Evolutionary conservation across 768 basidiomycete species (phyloP), one percentile per base, ranked within the genome.

Genomic region (Termitomyces bulborhizus): DNA sequence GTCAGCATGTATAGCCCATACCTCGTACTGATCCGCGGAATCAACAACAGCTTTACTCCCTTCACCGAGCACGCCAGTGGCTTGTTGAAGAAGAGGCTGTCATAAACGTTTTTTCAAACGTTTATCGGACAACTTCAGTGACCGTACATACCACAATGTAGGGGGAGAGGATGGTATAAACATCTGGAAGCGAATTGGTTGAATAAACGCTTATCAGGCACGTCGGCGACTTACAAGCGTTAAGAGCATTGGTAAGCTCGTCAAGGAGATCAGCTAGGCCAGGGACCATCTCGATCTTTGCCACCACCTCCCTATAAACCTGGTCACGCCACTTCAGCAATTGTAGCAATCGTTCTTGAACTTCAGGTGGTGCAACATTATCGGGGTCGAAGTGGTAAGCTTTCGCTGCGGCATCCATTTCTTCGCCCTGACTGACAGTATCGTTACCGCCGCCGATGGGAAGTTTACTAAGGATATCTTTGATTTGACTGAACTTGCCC

Each of bases 1-100:
- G 24, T 34, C 6, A 18, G 27, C 18, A 5, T 7, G 6, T 5
- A 9, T 47, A 26, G 3, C 13, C 8, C 62, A 46, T 59, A 79
- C 82, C 65, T 83, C 79, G 55, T 80, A 87, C 67, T 88, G 86
- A 58, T 88, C 86, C 34, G 81, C 78, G 26, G 74, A 78, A 65
- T 87, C 79, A 60, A 89, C 86, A 55, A 88, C 84, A 27, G 81
- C 80, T 63, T 84, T 83, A 61, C 83, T 84, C 5, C 83, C 82
- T 63, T 83, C 80, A 44, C 78, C 73, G 15, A 88, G 75, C 12
- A 77, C 80, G 3, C 68, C 66, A 11, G 80, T 84, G 8, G 81
- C 80, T 59, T 83, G 78, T 48, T 77, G 73, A 24, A 87, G 70
- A 53, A 87, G 75, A 9, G 86, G 86, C 81, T 87, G 26, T 36